A percentile compares a stretch with the other conserved stretches of the same genome.
These are phyloP conservation scores for Paramecium primaurelia DNA, from an alignment of 73 alveolate genomes.

Conservation along the genomic window DNA sequence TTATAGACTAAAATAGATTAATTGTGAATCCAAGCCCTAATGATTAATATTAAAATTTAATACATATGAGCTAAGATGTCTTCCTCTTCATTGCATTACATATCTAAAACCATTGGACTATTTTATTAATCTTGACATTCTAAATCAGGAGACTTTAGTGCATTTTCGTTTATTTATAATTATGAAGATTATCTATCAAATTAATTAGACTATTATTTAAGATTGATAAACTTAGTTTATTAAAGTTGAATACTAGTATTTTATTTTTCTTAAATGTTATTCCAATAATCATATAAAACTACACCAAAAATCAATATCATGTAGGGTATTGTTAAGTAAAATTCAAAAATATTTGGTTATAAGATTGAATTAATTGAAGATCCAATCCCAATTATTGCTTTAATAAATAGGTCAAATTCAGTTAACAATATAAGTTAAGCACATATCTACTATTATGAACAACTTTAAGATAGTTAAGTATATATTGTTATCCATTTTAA, in stretches of 20 bases:
- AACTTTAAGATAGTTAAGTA: background rate
- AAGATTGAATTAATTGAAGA: background rate
- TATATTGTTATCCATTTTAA: background rate
- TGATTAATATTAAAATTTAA: background rate
- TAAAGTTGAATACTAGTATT: background rate
- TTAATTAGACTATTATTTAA: background rate
- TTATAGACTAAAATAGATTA: constrained; percentile 6
- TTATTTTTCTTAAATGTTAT: background rate
- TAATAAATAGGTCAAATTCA: background rate
- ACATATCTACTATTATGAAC: background rate
- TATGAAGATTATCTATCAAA: background rate
- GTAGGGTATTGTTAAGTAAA: background rate
- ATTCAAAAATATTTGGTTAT: background rate
- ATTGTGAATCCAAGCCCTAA: constrained; percentile 49
- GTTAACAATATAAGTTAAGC: background rate
- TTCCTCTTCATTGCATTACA: background rate
- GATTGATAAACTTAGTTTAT: background rate
- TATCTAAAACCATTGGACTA: background rate
- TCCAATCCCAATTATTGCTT: background rate
- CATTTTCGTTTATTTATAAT: background rate
- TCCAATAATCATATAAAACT: background rate
- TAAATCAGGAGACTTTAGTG: background rate
- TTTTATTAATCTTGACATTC: background rate
- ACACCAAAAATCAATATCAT: background rate
- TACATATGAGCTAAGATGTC: background rate